Evolutionary conservation across 2,329 filamentous ascomycete genomes (phyloP).

Genomic region (Ceratocystis destructans): DNA sequence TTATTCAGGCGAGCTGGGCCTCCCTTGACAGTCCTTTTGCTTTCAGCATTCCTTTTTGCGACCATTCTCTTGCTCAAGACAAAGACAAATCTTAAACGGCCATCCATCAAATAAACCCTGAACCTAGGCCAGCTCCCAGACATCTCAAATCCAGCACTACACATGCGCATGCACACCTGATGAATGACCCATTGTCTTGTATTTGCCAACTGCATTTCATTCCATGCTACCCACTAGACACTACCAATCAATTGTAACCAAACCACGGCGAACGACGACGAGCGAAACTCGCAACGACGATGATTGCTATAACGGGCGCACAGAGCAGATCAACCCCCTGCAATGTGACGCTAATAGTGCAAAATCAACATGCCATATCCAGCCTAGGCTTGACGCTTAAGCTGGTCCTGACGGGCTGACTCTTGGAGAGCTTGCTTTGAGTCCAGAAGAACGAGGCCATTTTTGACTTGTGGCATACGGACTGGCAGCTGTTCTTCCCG

Average conservation of each 20-base stretch:
- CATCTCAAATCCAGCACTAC: too few relatives aligned
- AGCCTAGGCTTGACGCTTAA: neutral
- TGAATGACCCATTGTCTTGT: too few relatives aligned
- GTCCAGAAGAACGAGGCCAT: neutral
- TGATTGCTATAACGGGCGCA: slow-evolving; percentile 3
- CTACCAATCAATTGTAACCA: neutral
- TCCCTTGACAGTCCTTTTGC: neutral
- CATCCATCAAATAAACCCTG: neutral
- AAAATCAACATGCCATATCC: slow-evolving; percentile 4
- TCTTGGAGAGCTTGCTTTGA: neutral
- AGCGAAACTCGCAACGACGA: neutral
- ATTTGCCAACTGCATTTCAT: neutral
- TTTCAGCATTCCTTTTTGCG: too few relatives aligned
- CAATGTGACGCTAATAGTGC: slow-evolving; percentile 1
- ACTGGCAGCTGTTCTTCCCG: neutral
- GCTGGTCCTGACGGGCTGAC: neutral
- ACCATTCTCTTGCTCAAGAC: neutral
- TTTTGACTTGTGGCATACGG: neutral
- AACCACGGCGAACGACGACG: neutral
- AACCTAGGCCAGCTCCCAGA: neutral
- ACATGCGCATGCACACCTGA: too few relatives aligned
- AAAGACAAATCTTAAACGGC: neutral
- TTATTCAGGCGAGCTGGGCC: neutral
- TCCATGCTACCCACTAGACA: neutral
- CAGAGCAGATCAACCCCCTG: slow-evolving; percentile 4